Evolutionary conservation across 805 yeast genomes (phyloP).

Genomic region (Dipodascus albidus): DNA sequence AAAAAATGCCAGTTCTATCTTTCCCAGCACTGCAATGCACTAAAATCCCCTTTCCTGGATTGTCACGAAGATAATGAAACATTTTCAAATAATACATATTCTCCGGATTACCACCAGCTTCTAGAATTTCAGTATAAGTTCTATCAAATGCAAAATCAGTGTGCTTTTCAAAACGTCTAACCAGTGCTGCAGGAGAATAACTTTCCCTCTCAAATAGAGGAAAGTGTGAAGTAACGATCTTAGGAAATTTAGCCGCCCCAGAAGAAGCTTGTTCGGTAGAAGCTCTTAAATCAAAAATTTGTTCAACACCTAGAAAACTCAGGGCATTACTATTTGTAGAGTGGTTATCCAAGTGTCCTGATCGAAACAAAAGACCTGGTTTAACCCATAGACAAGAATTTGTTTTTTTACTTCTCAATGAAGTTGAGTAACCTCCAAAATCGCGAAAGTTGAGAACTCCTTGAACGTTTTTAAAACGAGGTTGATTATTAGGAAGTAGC

Average conservation of each 20-base stretch:
- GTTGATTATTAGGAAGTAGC: conserved; percentile 26
- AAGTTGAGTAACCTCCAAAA: conserved; percentile 57
- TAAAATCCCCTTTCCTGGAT: conserved; percentile 38
- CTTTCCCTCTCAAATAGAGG: conserved; percentile 47
- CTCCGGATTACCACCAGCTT: conserved; percentile 29
- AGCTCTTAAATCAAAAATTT: conserved; percentile 60
- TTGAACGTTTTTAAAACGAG: conserved; percentile 52
- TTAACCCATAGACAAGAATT: conserved; percentile 28
- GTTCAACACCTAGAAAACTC: conserved; percentile 37
- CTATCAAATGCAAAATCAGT: conserved; percentile 46
- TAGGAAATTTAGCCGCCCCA: conserved; percentile 35
- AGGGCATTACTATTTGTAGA: conserved; percentile 30
- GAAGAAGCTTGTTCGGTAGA: conserved; percentile 34
- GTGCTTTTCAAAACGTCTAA: conserved; percentile 41
- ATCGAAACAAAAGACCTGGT: conserved; percentile 46
- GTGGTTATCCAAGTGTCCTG: conserved; percentile 52
- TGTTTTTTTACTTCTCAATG: conserved; percentile 22
- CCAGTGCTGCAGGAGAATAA: conserved; percentile 55
- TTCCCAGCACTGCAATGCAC: conserved; percentile 83
- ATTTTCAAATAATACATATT: conserved; percentile 18
- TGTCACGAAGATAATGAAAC: conserved; percentile 42
- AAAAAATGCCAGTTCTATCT: conserved; percentile 70
- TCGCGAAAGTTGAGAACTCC: conserved; percentile 71
- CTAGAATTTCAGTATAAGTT: conserved; percentile 50
- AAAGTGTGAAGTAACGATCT: conserved; percentile 36